These are phyloP conservation scores for Cytidiella melzeri DNA, from an alignment of 768 basidiomycete species.

Conservation along the genomic window DNA sequence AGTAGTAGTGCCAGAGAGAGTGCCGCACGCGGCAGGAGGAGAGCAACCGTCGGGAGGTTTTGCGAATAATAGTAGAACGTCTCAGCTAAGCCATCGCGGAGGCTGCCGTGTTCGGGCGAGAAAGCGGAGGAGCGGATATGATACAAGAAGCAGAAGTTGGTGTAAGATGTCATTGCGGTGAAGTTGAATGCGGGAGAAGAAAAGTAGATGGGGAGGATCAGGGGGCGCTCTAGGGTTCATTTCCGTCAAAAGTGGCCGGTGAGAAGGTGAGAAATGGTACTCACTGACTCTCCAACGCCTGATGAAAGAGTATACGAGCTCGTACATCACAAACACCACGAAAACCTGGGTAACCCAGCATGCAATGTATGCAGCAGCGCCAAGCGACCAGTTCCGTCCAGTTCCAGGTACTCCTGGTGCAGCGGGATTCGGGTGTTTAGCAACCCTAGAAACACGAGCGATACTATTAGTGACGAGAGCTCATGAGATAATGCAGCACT, in stretches of 20 bases:
- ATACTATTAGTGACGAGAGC: neutral
- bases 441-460: constrained; percentile 46
- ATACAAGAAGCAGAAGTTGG: constrained; percentile 78
- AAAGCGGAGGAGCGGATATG: constrained; percentile 73
- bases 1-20: constrained; percentile 69
- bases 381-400: constrained; percentile 77
- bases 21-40: constrained; percentile 81
- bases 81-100: constrained; percentile 67
- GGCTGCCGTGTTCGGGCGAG: constrained; percentile 38
- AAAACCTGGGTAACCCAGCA: constrained; percentile 76
- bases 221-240: constrained; percentile 62
- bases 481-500: constrained; percentile 32
- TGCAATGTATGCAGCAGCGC: constrained; percentile 74
- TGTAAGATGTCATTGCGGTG: constrained; percentile 72
- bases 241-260: neutral
- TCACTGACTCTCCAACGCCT: constrained; percentile 76
- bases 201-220: constrained; percentile 77
- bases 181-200: constrained; percentile 74
- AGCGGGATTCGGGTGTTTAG: constrained; percentile 66
- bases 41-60: constrained; percentile 72
- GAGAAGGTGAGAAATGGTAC: constrained; percentile 31
- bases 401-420: constrained; percentile 66
- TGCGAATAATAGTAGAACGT: constrained; percentile 81
- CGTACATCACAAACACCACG: constrained; percentile 70
- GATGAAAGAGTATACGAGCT: constrained; percentile 67